Evolutionary conservation across 306 rosid species (phyloP), one percentile per base, ranked within the genome.

Genomic region (Castanopsis chinensis): DNA sequence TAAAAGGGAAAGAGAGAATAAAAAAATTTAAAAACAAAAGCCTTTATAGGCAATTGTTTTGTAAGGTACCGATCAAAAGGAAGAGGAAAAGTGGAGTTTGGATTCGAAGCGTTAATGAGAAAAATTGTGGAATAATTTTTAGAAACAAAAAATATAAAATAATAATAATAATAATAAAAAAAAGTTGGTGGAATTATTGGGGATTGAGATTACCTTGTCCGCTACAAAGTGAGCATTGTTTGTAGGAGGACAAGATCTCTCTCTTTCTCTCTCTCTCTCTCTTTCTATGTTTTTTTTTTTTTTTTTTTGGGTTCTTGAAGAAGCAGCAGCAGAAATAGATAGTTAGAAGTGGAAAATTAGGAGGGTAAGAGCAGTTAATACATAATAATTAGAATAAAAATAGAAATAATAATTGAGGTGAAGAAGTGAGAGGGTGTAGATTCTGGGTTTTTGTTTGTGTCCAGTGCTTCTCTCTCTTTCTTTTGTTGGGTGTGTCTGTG

Each of bases 151-250:
- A 49, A 52, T 58, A 32, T n/a, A 25, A 33, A 51, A 17, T 25
- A 25, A 25, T 25, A 25, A 53, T 28, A 45, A 52, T 32, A 32
- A n/a, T 52, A 52, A 18, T 41, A 8, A 41, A 7, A 41, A 41
- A 1, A 53, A 64, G 17, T 69, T 57, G 32, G 33, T 56, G 45
- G 67, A 19, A 56, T 41, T 52, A 59, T 67, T 65, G 64, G 61
- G 14, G 25, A 52, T 43, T 43, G 82, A 88, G 89, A 83, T 81
- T 88, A 86, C 82, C 89, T 86, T 82, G 91, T 84, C 88, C 87
- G 80, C 86, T 84, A 82, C 86, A 86, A 79, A 86, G 85, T 69
- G 76, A 86, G 85, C 86, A 88, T 79, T 88, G 88, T 80, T 79
- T 88, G 88, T 80, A 77, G 87, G 77, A 85, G 85, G 85, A 86